Conservation (phyloP, 352 stramenopile species). For the Pythium coloratum region DNA sequence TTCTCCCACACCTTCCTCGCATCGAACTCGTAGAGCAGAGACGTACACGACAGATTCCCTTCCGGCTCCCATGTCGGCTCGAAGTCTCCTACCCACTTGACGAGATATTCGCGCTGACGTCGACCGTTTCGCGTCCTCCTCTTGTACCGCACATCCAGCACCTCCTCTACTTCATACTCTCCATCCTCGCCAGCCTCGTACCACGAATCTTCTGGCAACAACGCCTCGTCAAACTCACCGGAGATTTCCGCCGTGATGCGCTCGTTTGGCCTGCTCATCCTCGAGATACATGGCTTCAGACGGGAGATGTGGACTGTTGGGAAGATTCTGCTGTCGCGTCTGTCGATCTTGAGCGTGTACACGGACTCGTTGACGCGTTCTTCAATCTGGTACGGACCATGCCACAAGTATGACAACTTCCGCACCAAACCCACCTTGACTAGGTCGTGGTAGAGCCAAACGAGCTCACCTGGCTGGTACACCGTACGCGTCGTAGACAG, state of each 20-base stretch:
- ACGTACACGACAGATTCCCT: slow-evolving; percentile 22
- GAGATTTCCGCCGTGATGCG: too few species aligned
- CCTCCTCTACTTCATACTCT: slow-evolving; percentile 22
- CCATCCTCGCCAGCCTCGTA: neutral
- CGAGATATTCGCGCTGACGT: slow-evolving; percentile 27
- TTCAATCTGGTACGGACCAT: slow-evolving; percentile 15
- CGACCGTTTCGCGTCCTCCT: slow-evolving; percentile 15
- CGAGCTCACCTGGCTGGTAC: slow-evolving; percentile 8
- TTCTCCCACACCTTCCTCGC: slow-evolving; percentile 6
- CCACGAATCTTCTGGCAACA: slow-evolving; percentile 21
- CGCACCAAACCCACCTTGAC: slow-evolving; percentile 16
- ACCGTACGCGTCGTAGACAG: neutral
- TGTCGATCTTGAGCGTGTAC: slow-evolving; percentile 13
- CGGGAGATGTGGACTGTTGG: slow-evolving; percentile 15
- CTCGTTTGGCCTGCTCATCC: neutral
- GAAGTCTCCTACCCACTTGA: slow-evolving; percentile 26
- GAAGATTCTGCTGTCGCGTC: neutral
- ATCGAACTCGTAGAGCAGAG: slow-evolving; percentile 23
- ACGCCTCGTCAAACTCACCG: slow-evolving; percentile 10
- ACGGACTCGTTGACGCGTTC: slow-evolving; percentile 10
- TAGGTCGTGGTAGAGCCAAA: slow-evolving; percentile 21
- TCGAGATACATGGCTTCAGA: slow-evolving; percentile 18
- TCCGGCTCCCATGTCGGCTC: slow-evolving; percentile 27
- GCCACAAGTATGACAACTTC: slow-evolving; percentile 21
- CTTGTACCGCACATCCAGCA: slow-evolving; percentile 5